Conservation (phyloP, 345 rosid species). For the Rhizophora apiculata region DNA sequence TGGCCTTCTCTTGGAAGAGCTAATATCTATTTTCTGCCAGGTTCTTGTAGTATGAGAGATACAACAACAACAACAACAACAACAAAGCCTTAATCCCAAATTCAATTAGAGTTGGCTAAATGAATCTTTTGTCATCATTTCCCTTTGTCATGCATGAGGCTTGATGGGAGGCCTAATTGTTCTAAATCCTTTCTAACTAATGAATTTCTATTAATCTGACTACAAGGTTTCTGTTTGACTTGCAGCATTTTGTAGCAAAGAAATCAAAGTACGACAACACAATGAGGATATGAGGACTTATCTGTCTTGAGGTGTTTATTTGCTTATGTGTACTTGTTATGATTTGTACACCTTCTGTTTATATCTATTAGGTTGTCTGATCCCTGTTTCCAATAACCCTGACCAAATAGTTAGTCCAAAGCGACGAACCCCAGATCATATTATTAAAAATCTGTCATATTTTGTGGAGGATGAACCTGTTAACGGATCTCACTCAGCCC, state of each 20-base stretch:
- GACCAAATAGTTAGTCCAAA: conserved; percentile 56
- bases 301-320: conserved; percentile 14
- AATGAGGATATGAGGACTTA: conserved; percentile 46
- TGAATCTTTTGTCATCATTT: too few relatives aligned
- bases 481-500: conserved; percentile 42
- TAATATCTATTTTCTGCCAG: too few relatives aligned
- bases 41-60: too few relatives aligned
- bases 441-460: conserved; percentile 56
- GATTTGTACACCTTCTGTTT: conserved; percentile 13
- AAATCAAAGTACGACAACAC: conserved; percentile 77
- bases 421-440: conserved; percentile 49
- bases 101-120: too few relatives aligned
- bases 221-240: conserved; percentile 11
- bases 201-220: not conserved
- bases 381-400: conserved; percentile 47
- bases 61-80: too few relatives aligned
- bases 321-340: conserved; percentile 13
- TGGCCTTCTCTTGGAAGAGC: too few relatives aligned
- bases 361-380: conserved; percentile 61
- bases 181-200: too few relatives aligned
- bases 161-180: too few relatives aligned
- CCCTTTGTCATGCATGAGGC: too few relatives aligned
- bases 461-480: conserved; percentile 50
- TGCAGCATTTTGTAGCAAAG: conserved; percentile 84
- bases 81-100: too few relatives aligned